Base-by-base conservation (phyloP, 1,284 basidiomycete genomes). In the Thecaphora thlaspeos region DNA sequence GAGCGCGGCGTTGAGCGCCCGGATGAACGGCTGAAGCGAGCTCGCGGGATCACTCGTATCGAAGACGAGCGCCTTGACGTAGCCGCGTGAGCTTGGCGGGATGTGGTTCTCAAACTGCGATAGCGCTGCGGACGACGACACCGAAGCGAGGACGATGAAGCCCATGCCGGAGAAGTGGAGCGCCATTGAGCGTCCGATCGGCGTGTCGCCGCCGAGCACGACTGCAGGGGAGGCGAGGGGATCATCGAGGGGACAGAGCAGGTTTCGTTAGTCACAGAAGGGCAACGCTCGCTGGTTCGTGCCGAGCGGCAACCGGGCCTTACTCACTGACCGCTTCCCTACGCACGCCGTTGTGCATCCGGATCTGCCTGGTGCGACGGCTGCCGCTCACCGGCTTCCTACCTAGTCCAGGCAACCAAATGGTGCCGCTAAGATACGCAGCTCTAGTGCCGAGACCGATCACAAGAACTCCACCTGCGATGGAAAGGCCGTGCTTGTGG, bases 201-300 rank as follows among this genome's bases (percentile, higher is more conserved):
- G 64, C n/a, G 71, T 72, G 47, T 77, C 75, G n/a, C 55, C 75
- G 21, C 74, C 75, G 0, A 77, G 68, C 17, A 77, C 68, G 44
- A 74, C 51, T 51, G 40, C 12, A 17, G 37, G 21, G 5, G 7
- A 15, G 26, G 22, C 28, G 39, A 14, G 19, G 21, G 28, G 21
- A 14, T n/a, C n/a, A n/a, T n/a, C n/a, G n/a, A 28, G 47, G 11
- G 21, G 8, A 30, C 28, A 30, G 28, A 30, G 9, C n/a, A 34
- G 34, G 30, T n/a, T n/a, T n/a, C n/a, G n/a, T n/a, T n/a, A n/a
- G n/a, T n/a, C n/a, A 43, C 17, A 15, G 32, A 41, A 17, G n/a
- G 17, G 18, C 9, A 14, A 34, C 18, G 23, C 26, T 30, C n/a
- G 19, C 34, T 44, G n/a, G 32, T 8, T 9, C 11, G 24, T 43